Conservation (phyloP, 2,329 filamentous ascomycete species). For the Escovopsis sp. region DNA sequence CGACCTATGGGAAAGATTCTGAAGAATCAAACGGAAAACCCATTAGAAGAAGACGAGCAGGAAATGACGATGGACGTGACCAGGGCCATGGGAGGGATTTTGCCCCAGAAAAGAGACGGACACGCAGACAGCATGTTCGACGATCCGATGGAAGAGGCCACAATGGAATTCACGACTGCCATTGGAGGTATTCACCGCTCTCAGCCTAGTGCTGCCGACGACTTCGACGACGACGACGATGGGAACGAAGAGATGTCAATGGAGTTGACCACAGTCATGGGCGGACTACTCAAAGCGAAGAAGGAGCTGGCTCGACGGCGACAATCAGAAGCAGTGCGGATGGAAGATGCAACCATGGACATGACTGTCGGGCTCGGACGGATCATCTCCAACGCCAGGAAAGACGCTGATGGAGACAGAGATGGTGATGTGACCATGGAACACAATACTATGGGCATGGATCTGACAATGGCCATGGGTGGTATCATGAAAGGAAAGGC, state of each 20-base stretch:
- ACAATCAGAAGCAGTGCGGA: constrained; percentile 16
- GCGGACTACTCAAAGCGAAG: constrained; percentile 31
- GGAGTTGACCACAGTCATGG: constrained; percentile 57
- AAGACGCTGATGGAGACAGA: constrained; percentile 22
- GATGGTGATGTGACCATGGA: constrained; percentile 8
- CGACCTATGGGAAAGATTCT: constrained; percentile 40
- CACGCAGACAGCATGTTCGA: constrained; percentile 16
- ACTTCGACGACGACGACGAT: constrained; percentile 25
- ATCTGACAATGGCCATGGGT: constrained; percentile 50
- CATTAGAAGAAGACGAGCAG: constrained; percentile 29
- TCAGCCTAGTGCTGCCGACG: constrained; percentile 17
- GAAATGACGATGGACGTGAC: constrained; percentile 95
- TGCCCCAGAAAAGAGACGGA: constrained; percentile 28
- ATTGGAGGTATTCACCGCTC: constrained; percentile 51
- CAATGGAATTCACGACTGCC: constrained; percentile 73
- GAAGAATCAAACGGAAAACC: constrained; percentile 24
- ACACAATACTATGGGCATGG: constrained; percentile 44
- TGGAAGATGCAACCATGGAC: constrained; percentile 28
- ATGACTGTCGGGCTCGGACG: constrained; percentile 44
- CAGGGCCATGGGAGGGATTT: constrained; percentile 63
- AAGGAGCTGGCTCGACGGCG: constrained; percentile 10
- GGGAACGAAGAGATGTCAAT: constrained; percentile 61
- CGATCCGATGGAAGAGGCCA: constrained; percentile 26
- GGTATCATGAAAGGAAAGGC: constrained; percentile 36
- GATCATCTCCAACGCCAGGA: constrained; percentile 27